Base-by-base conservation (phyloP, 495 filamentous ascomycete species). In the Baudoinia panamericana region DNA sequence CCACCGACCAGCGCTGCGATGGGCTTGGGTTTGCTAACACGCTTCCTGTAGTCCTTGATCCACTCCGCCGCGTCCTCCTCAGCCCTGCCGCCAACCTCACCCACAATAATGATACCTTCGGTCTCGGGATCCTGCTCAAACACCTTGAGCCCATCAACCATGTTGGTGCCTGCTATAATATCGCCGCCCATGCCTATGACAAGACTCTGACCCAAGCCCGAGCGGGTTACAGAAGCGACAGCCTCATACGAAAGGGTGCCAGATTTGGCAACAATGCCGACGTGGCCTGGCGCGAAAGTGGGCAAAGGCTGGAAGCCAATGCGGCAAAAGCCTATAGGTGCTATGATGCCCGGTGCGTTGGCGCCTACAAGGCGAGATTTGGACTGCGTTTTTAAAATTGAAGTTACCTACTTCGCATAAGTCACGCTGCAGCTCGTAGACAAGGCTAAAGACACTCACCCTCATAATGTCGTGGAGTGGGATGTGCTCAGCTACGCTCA, bases 101-200 rank as follows among this genome's bases (percentile, higher is more conserved):
- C 86, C 43, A 92, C 75, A 2, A 93, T 41, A 16, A 88, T 73
- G 22, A 93, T 88, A 2, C 78, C 86, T 45, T 84, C 70, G 0
- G 86, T 94, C 42, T 82, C 73, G 20, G 71, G 57, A 47, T 94
- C 82, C 28, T 81, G 55, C 44, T 82, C 70, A 32, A 94, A 77
- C 15, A 85, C 66, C 34, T 67, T 67, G 36, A 94, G 55, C 1
- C 73, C 85, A 44, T 93, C 85, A 3, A 77, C 73, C 41, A 93
- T 75, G 30, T 78, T 78, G 1, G 84, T 95, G 0, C 86, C 85
- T 0, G 82, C 80, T 27, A 87, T 56, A 18, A 83, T 73, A 62
- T 93, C 86, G 1, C 86, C 87, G 2, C 86, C 86, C 66, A 93
- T 80, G 13, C 85, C 84, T 30, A 93, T 82, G 39, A 81, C 84